Percentiles rank a stretch among this genome's conserved stretches.
These are phyloP conservation scores for Phyllosticta paracitricarpa DNA, from an alignment of 2,329 filamentous ascomycete species.

Conservation along the genomic window DNA sequence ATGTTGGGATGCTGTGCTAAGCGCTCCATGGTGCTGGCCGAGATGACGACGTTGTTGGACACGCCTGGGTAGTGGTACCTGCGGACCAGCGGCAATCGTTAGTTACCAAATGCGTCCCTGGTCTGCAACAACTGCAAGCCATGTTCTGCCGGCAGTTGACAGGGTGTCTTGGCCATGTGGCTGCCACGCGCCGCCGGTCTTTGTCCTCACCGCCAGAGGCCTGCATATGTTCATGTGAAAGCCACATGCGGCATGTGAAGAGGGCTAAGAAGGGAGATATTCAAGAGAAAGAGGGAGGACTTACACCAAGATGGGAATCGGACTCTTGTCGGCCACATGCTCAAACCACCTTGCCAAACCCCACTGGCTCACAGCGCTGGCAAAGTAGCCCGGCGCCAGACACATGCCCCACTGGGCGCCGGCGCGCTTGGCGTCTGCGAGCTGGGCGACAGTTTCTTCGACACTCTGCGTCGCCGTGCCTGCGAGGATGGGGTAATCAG, in stretches of 20 bases:
- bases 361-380: constrained; percentile 6
- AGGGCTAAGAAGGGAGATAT: too few species aligned
- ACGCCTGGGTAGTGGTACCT: constrained; percentile 53
- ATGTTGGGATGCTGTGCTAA: constrained; percentile 51
- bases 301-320: constrained; percentile 47
- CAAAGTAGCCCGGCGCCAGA: constrained; percentile 28
- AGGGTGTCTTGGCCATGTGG: too few species aligned
- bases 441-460: constrained; percentile 45
- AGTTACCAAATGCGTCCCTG: background rate
- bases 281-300: constrained; percentile 13
- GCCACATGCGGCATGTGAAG: background rate
- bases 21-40: constrained; percentile 42
- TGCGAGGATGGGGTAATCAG: constrained; percentile 46
- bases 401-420: constrained; percentile 49
- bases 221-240: background rate
- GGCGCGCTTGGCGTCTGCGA: constrained; percentile 40
- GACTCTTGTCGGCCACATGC: constrained; percentile 44
- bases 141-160: background rate
- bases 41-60: constrained; percentile 49
- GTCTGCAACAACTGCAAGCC: background rate
- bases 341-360: constrained; percentile 37
- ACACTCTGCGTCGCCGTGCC: constrained; percentile 49
- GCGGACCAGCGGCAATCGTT: background rate
- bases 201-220: background rate
- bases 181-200: too few species aligned